phyloP scores from a whole-genome alignment of 108 stramenopile species.

The Discostella pseudostelligera region DNA sequence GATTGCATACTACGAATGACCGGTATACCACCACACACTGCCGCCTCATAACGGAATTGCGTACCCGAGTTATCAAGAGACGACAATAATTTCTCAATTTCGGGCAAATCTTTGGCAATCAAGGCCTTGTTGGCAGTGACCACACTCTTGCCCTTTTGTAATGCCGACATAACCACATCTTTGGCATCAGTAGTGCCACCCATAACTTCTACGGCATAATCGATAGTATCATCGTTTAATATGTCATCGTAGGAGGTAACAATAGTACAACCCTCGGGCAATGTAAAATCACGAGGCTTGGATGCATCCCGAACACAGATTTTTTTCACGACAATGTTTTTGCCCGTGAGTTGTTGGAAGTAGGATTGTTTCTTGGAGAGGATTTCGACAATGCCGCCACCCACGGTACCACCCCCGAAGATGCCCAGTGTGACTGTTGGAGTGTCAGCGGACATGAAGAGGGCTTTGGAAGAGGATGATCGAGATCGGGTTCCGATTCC shows the following conservation, averaged over 20 bases:
- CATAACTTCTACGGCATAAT: slow-evolving; percentile 95
- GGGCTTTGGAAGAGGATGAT: background rate
- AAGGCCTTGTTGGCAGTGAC: slow-evolving; percentile 98
- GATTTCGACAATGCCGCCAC: slow-evolving; percentile 96
- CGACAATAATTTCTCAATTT: slow-evolving; percentile 75
- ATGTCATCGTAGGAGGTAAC: slow-evolving; percentile 83
- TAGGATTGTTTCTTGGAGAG: slow-evolving; percentile 61
- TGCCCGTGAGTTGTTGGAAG: slow-evolving; percentile 75
- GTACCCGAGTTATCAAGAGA: slow-evolving; percentile 41
- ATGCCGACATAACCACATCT: slow-evolving; percentile 77
- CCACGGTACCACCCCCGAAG: slow-evolving; percentile 94
- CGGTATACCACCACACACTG: slow-evolving; percentile 97
- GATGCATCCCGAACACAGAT: slow-evolving; percentile 75
- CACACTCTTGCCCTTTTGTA: slow-evolving; percentile 83
- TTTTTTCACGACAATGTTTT: slow-evolving; percentile 55
- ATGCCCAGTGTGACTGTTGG: slow-evolving; percentile 70
- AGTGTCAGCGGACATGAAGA: slow-evolving; percentile 13
- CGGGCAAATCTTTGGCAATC: slow-evolving; percentile 86
- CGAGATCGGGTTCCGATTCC: background rate
- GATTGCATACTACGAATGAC: slow-evolving; percentile 93
- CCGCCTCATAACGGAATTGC: slow-evolving; percentile 92
- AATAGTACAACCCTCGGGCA: slow-evolving; percentile 71
- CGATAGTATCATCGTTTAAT: slow-evolving; percentile 80
- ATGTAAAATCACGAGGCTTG: slow-evolving; percentile 79
- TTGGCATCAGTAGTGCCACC: slow-evolving; percentile 91